Evolutionary conservation across 1,284 basidiomycete genomes (phyloP).

Genomic region (Tylopilus sp.): DNA sequence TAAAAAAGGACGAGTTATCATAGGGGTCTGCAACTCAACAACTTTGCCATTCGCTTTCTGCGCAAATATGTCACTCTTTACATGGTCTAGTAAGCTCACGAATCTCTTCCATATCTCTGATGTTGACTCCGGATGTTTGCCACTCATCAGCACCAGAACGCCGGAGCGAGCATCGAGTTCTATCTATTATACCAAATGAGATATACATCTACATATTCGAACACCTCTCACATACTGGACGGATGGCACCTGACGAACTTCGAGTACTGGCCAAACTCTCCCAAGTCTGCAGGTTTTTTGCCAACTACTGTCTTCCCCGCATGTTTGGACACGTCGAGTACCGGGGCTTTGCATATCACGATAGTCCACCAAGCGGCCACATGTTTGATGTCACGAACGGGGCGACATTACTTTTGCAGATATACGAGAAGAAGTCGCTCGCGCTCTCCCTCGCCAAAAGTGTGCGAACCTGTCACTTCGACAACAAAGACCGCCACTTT

Average conservation of each 20-base stretch:
- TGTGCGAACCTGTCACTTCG: constrained; percentile 13
- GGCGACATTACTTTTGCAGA: constrained; percentile 28
- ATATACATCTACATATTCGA: constrained; percentile 52
- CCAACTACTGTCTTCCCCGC: constrained; percentile 46
- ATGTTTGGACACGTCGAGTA: constrained; percentile 48
- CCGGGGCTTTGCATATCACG: background rate
- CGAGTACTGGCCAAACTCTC: constrained; percentile 45
- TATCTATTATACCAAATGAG: constrained; percentile 43
- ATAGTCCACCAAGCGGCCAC: too few species aligned
- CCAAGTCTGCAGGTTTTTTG: constrained; percentile 57
- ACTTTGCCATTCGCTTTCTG: too few species aligned
- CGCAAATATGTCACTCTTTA: background rate
- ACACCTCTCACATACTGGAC: constrained; percentile 20
- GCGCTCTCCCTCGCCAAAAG: constrained; percentile 27
- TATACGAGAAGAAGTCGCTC: constrained; percentile 22
- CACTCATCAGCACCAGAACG: constrained; percentile 32
- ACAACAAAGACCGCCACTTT: background rate
- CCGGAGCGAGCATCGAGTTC: background rate
- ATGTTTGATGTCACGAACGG: too few species aligned
- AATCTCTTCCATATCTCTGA: background rate
- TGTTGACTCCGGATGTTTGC: background rate
- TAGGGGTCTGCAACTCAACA: too few species aligned
- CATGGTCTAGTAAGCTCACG: background rate
- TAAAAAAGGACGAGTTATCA: too few species aligned
- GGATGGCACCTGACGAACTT: constrained; percentile 21